phyloP scores from a whole-genome alignment of 2,329 filamentous ascomycete species.

The Fusarium sp. region DNA sequence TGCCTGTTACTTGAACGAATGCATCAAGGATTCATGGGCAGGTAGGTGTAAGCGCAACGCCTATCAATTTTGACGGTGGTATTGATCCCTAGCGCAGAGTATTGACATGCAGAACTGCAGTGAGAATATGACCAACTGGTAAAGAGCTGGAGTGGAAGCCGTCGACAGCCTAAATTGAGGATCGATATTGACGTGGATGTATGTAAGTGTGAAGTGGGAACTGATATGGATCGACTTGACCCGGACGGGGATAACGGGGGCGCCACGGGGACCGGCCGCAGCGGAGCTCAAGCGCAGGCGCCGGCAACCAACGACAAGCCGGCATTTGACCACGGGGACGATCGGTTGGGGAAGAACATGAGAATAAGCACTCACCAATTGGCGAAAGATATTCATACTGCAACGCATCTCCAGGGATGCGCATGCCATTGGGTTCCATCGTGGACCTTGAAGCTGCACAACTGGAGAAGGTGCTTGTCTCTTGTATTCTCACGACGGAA shows the following conservation, averaged over 20 bases:
- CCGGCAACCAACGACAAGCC: conserved; percentile 58
- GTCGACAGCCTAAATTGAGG: conserved; percentile 33
- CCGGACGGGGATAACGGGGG: conserved; percentile 42
- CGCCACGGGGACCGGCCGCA: conserved; percentile 43
- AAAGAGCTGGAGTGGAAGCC: conserved; percentile 18
- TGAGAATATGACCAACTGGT: conserved; percentile 11
- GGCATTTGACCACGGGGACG: conserved; percentile 59
- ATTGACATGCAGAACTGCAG: conserved; percentile 23
- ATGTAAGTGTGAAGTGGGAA: conserved; percentile 21
- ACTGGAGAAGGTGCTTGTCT: conserved; percentile 31
- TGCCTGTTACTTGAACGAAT: background rate
- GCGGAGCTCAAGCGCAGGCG: conserved; percentile 42
- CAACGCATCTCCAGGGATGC: conserved; percentile 59
- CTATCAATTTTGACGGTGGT: conserved; percentile 12
- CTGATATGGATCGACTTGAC: conserved; percentile 34
- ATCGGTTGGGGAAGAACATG: conserved; percentile 54
- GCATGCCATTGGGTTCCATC: conserved; percentile 57
- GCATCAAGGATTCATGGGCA: background rate
- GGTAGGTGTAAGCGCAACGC: background rate
- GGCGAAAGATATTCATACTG: conserved; percentile 60
- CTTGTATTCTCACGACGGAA: conserved; percentile 18
- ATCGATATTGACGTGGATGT: conserved; percentile 25
- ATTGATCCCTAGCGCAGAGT: conserved; percentile 11
- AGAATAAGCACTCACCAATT: conserved; percentile 63
- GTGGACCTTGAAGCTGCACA: conserved; percentile 34